phyloP scores from a whole-genome alignment of 2,329 filamentous ascomycete species.

The Phialophora chinensis region DNA sequence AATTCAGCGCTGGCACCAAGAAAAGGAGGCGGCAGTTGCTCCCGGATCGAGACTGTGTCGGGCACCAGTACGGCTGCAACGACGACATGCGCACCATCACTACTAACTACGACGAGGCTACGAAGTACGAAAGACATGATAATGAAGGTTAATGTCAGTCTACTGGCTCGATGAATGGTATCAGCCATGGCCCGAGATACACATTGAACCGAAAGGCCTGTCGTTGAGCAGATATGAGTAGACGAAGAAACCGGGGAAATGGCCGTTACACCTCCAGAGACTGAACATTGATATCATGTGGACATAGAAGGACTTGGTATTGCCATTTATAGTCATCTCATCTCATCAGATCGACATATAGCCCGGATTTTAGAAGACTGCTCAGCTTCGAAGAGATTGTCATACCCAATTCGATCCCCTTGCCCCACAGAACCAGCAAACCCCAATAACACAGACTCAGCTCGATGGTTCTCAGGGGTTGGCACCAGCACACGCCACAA shows the following conservation, averaged over 20 bases:
- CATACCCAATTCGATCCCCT: background rate
- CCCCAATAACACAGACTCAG: background rate
- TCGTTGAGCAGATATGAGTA: background rate
- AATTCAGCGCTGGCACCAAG: background rate
- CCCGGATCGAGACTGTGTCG: background rate
- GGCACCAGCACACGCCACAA: slow-evolving; percentile 62
- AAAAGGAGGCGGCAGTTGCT: background rate
- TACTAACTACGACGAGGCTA: background rate
- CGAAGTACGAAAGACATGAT: slow-evolving; percentile 1
- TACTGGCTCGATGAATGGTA: background rate
- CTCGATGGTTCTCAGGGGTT: slow-evolving; percentile 1
- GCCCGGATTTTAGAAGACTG: background rate
- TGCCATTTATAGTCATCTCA: background rate
- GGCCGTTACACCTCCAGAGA: background rate
- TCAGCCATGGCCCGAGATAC: background rate
- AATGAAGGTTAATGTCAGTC: background rate
- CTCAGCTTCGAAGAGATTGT: background rate
- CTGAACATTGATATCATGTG: background rate
- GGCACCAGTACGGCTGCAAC: background rate
- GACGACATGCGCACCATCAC: background rate
- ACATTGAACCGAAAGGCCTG: background rate
- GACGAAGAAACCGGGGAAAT: background rate
- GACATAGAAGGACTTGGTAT: background rate
- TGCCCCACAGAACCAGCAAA: background rate
- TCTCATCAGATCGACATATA: background rate